Evolutionary conservation across 2,329 filamentous ascomycete species (phyloP).

Genomic region (Cladosporium sp.): DNA sequence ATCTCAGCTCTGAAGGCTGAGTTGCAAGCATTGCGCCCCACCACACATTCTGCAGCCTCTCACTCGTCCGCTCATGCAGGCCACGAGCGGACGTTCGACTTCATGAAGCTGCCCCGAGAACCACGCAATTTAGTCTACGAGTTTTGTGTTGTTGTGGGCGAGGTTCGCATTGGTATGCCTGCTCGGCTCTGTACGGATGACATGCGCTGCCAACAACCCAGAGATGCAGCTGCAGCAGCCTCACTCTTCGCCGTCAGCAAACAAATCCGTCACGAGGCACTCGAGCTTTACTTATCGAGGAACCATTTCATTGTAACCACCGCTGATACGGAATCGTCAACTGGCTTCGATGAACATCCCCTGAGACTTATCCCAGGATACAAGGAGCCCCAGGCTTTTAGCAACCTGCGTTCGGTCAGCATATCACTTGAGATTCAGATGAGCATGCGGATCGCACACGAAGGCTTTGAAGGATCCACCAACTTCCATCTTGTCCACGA

Average conservation of each 20-base stretch:
- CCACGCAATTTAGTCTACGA: constrained; percentile 2
- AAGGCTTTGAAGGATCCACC: neutral
- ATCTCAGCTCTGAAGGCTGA: neutral
- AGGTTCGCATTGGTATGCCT: neutral
- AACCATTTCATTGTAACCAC: neutral
- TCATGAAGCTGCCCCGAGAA: neutral
- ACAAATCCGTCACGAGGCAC: neutral
- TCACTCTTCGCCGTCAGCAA: neutral
- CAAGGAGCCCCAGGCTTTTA: neutral
- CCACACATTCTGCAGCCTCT: neutral
- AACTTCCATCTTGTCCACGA: neutral
- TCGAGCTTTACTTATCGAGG: neutral
- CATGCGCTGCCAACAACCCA: neutral
- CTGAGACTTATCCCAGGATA: neutral
- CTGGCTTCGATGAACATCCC: no score
- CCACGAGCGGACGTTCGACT: neutral
- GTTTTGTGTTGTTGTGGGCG: neutral
- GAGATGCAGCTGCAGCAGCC: neutral
- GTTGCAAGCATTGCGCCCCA: neutral
- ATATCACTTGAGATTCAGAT: neutral
- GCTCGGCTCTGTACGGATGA: neutral
- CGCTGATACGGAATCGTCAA: neutral
- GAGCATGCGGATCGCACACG: neutral
- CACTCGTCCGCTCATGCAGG: no score
- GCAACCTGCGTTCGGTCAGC: neutral